Conservation (phyloP, 768 basidiomycete species). For the Inosperma sp. region DNA sequence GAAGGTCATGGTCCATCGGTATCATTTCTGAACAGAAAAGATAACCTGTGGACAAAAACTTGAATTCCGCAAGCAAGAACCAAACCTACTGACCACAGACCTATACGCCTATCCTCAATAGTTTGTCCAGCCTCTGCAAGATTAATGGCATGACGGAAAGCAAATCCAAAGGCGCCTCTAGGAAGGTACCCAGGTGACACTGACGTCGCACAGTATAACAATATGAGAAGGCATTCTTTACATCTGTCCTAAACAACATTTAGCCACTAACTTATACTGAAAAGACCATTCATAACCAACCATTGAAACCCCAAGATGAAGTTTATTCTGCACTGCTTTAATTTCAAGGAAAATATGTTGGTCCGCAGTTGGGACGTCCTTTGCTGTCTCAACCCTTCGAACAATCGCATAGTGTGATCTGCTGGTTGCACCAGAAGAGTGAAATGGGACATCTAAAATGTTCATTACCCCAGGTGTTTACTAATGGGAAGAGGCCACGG, state of each 20-base stretch:
- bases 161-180: constrained; percentile 56
- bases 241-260: constrained; percentile 46
- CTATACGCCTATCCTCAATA: constrained; percentile 63
- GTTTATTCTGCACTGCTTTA: constrained; percentile 46
- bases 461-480: no score
- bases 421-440: constrained; percentile 73
- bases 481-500: neutral
- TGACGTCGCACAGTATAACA: constrained; percentile 64
- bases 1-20: constrained; percentile 61
- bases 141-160: constrained; percentile 70
- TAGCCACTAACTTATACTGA: constrained; percentile 15
- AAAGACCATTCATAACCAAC: constrained; percentile 38
- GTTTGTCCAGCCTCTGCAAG: constrained; percentile 65
- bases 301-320: constrained; percentile 47
- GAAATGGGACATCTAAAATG: constrained; percentile 72
- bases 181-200: constrained; percentile 40
- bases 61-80: neutral
- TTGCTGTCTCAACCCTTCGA: constrained; percentile 61
- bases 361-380: constrained; percentile 55
- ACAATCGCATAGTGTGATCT: constrained; percentile 74
- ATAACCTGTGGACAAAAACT: constrained; percentile 51
- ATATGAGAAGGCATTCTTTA: constrained; percentile 61
- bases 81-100: no score
- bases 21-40: constrained; percentile 73
- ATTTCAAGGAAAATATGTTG: constrained; percentile 57